A percentile compares a stretch with the other conserved stretches of the same genome.
These are phyloP conservation scores for Prunus fruticosa DNA, from an alignment of 306 rosid species.

Conservation along the genomic window DNA sequence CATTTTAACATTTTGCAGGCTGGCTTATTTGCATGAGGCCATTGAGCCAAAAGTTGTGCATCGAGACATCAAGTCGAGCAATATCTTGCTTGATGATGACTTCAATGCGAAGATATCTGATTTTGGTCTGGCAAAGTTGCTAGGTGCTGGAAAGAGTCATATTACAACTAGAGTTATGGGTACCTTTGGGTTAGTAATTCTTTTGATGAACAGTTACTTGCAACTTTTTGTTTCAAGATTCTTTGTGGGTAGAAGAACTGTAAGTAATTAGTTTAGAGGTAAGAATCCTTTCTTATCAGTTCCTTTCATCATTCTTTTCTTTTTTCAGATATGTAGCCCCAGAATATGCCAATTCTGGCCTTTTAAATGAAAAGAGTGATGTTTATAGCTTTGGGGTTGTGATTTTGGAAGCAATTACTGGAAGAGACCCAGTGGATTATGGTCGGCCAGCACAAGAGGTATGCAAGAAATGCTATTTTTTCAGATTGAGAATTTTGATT, in stretches of 20 bases:
- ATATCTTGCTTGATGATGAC: slow-evolving; percentile 82
- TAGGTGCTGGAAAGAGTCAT: slow-evolving; percentile 84
- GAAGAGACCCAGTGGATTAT: slow-evolving; percentile 95
- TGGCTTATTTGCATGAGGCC: slow-evolving; percentile 96
- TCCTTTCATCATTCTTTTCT: slow-evolving; percentile 16
- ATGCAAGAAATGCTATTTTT: slow-evolving; percentile 16
- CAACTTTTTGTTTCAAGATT: not conserved
- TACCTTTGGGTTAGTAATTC: slow-evolving; percentile 78
- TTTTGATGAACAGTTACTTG: not conserved
- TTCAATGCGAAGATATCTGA: slow-evolving; percentile 94
- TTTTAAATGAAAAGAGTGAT: slow-evolving; percentile 87
- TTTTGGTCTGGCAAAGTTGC: slow-evolving; percentile 89
- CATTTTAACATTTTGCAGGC: slow-evolving; percentile 42
- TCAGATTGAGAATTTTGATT: not conserved
- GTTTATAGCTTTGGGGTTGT: slow-evolving; percentile 83
- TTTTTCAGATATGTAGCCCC: slow-evolving; percentile 87
- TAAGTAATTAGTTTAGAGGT: slow-evolving; percentile 10
- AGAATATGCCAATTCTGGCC: slow-evolving; percentile 93
- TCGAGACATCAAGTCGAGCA: slow-evolving; percentile 91
- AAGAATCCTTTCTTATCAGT: slow-evolving; percentile 1
- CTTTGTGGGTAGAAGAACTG: slow-evolving; percentile 1
- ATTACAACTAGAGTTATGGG: slow-evolving; percentile 98
- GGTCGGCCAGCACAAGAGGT: slow-evolving; percentile 76
- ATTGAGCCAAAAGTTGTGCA: slow-evolving; percentile 96
- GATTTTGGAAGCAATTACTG: slow-evolving; percentile 79